Evolutionary conservation across 2,329 filamentous ascomycete species (phyloP), one percentile per base, ranked within the genome.

Genomic region (Trichoderma brevicompactum): DNA sequence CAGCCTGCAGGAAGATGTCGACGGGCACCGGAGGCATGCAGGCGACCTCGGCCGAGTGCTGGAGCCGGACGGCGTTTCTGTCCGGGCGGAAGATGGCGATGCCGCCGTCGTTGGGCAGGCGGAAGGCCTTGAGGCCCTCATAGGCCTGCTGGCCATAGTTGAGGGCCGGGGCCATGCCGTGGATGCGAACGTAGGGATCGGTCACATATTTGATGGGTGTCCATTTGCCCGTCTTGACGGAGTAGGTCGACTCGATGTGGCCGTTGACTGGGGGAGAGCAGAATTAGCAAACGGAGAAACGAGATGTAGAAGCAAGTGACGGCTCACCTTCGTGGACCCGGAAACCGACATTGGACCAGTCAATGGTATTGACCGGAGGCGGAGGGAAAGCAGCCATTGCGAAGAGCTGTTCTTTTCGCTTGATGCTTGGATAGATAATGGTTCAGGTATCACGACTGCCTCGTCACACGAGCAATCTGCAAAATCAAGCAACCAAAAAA

Each of bases 121-220:
- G 92, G 85, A 97, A 97, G 64, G 94, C 94, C 79, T 98, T 98
- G 76, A 98, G 88, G n/a, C 95, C 95, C 78, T 99, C 95, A 82
- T 96, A 99, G 73, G 92, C 94, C 81, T 98, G 95, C 76, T 97
- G 93, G 66, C 94, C 93, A 78, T 99, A 99, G 84, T 99, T 99
- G 70, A 98, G 87, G 49, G 88, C 94, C 0, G 95, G 94, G 0
- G 94, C 89, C 92, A 99, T 95, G 78, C 94, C 95, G 79, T 98
- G 94, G 75, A 98, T 88, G 70, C 89, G 89, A 72, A 98, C 87
- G 81, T 85, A 94, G 7, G 94, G 94, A 72, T 94, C 92, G 67
- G 87, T 79, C 67, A 97, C 88, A 79, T 96, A 96, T 69, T 85
- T 81, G 32, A 92, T 92, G 13, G 88, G 78, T 0, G 89, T 87